phyloP scores from a whole-genome alignment of 1,284 basidiomycete genomes.

The Rugiboletus extremiorientalis region DNA sequence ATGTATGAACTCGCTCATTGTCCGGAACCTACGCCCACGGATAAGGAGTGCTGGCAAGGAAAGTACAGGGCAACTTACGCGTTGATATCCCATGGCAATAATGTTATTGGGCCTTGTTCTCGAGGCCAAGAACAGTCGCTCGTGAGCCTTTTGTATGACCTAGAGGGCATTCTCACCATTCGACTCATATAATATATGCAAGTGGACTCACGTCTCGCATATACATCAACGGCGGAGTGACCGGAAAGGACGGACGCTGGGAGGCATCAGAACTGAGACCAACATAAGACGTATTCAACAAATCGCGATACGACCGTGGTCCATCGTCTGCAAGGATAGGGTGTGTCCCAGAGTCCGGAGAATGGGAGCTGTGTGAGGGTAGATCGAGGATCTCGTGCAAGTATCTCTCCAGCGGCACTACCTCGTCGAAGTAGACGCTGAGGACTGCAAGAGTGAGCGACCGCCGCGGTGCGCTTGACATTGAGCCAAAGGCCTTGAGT shows the following conservation, averaged over 20 bases:
- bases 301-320: constrained; percentile 34
- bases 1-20: constrained; percentile 16
- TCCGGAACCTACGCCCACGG: constrained; percentile 13
- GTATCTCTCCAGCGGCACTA: constrained; percentile 43
- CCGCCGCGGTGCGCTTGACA: neutral
- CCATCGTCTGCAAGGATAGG: constrained; percentile 34
- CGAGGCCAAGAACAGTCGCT: constrained; percentile 44
- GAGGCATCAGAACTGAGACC: constrained; percentile 30
- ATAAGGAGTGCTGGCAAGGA: neutral
- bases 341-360: neutral
- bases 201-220: constrained; percentile 53
- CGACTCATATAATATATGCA: neutral
- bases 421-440: constrained; percentile 40
- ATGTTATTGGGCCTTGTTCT: constrained; percentile 50
- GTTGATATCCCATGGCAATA: constrained; percentile 64
- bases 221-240: constrained; percentile 42
- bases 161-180: constrained; percentile 25
- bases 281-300: constrained; percentile 49
- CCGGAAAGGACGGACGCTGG: constrained; percentile 27
- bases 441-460: constrained; percentile 26
- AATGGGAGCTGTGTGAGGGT: neutral
- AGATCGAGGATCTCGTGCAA: constrained; percentile 37
- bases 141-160: constrained; percentile 62
- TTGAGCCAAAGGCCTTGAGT: too few species aligned
- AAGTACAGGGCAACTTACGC: constrained; percentile 38